These are phyloP conservation scores for Aureobasidium sp. DNA, from an alignment of 2,329 filamentous ascomycete genomes.

Conservation along the genomic window DNA sequence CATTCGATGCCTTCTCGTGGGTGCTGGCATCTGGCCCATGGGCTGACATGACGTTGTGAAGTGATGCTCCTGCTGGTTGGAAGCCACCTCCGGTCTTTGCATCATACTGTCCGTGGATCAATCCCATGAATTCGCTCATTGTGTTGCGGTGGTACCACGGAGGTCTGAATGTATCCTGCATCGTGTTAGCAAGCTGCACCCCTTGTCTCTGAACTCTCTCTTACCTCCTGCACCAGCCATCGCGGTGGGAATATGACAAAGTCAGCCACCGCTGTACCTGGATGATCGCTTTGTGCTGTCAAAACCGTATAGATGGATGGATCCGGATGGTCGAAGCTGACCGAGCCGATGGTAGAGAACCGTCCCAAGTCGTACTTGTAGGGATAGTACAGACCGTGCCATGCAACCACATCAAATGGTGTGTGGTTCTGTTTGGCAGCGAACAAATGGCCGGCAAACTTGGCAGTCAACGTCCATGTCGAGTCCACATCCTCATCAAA, in stretches of 20 bases:
- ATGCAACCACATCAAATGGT: constrained; percentile 65
- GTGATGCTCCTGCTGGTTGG: constrained; percentile 51
- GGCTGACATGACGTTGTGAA: constrained; percentile 40
- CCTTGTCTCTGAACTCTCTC: not conserved
- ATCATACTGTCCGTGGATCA: constrained; percentile 54
- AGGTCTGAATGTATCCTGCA: constrained; percentile 59
- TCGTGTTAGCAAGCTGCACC: not conserved
- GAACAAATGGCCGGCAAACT: constrained; percentile 57
- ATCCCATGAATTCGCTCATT: constrained; percentile 59
- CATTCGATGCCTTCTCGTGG: constrained; percentile 50
- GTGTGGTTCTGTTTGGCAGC: constrained; percentile 55
- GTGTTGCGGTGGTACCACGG: constrained; percentile 68
- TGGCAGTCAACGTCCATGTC: constrained; percentile 53
- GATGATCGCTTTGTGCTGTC: constrained; percentile 52
- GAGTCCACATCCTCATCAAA: constrained; percentile 50
- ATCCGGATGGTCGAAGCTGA: constrained; percentile 58
- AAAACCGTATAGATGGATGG: constrained; percentile 62
- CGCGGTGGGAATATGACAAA: constrained; percentile 68
- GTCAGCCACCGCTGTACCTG: constrained; percentile 55
- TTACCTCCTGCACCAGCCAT: constrained; percentile 44
- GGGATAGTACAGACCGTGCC: constrained; percentile 63
- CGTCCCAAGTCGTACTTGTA: constrained; percentile 54
- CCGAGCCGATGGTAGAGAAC: constrained; percentile 51
- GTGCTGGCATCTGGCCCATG: constrained; percentile 53
- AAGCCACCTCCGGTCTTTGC: constrained; percentile 52